These are phyloP conservation scores for Candida odintsovae DNA, from an alignment of 805 yeast species.

Conservation along the genomic window DNA sequence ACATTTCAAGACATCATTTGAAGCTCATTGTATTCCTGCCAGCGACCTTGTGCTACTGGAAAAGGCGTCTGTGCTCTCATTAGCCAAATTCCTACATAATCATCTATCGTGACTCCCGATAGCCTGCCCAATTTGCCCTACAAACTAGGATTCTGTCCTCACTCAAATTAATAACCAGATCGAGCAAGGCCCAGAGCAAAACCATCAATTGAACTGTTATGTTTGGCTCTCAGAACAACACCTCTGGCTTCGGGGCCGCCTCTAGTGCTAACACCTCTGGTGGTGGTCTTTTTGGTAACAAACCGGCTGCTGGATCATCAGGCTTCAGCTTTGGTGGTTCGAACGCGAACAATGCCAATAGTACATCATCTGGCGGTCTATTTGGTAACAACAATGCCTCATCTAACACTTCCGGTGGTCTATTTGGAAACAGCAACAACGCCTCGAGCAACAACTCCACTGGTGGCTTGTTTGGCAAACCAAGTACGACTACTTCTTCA, in stretches of 20 bases:
- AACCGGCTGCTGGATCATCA: slow-evolving; percentile 2
- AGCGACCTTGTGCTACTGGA: neutral
- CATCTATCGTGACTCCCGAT: neutral
- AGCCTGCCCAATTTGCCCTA: neutral
- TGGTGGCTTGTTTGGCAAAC: slow-evolving; percentile 1
- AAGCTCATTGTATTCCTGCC: neutral
- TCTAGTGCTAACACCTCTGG: neutral
- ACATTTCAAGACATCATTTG: neutral
- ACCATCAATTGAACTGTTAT: neutral
- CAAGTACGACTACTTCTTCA: slow-evolving; percentile 6
- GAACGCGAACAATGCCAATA: slow-evolving; percentile 11
- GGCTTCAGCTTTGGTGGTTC: slow-evolving; percentile 4
- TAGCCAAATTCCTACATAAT: neutral
- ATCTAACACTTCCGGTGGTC: slow-evolving; percentile 1
- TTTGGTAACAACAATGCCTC: slow-evolving; percentile 10
- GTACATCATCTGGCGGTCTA: slow-evolving; percentile 5
- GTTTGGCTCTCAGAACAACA: slow-evolving; percentile 14
- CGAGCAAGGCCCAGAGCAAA: neutral
- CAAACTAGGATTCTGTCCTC: neutral
- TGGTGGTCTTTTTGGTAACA: slow-evolving; percentile 9
- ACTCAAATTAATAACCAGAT: neutral
- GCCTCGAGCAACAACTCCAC: slow-evolving; percentile 8
- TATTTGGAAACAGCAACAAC: slow-evolving; percentile 4
- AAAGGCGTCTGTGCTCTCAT: neutral
- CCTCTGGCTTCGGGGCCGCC: slow-evolving; percentile 13